Evolutionary conservation across 352 stramenopile genomes (phyloP), one percentile per base, ranked within the genome.

Genomic region (Blastocystis sp.): DNA sequence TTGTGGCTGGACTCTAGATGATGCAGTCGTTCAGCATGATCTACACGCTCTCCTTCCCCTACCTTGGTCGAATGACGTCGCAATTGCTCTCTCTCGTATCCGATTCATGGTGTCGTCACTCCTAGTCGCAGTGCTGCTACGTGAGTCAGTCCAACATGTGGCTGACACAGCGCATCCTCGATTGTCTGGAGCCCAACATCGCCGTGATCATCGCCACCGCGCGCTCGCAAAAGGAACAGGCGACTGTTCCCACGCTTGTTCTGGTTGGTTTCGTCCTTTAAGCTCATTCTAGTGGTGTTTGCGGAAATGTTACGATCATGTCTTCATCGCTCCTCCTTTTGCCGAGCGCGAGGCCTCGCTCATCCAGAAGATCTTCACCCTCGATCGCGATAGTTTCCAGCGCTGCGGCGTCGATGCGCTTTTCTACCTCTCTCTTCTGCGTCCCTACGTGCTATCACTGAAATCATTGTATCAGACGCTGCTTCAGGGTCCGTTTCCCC

Each of bases 71-170:
- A 34, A 59, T 78, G 21, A 78, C 67, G n/a, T 18, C 44, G 18
- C 38, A 56, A 9, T 18, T 51, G 8, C 67, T 78, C n/a, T 48
- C 67, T 38, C 67, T 78, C 34, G 67, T 78, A 59, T 0, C 0
- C 29, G 2, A 6, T 3, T 9, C 18, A 44, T 16, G 18, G 24
- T 78, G 42, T 44, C 34, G n/a, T 61, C 7, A 61, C 32, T 18
- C 16, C 4, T 78, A 78, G 67, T 48, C 67, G 27, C 67, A 78
- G 24, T 78, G 67, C 34, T 78, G 67, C 38, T 56, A 51, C 42
- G 24, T 78, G 6, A 78, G 67, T 40, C 40, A 78, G 42, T 78
- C 67, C 21, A 78, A 78, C 32, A 78, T 78, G 67, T 78, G 67
- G 67, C 38, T 78, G 34, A 78, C 34, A n/a, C 67, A 78, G 42